A percentile compares a stretch with the other conserved stretches of the same genome.
Evolutionary conservation across 129 eudicot species (phyloP).

Genomic region (Silybum marianum): DNA sequence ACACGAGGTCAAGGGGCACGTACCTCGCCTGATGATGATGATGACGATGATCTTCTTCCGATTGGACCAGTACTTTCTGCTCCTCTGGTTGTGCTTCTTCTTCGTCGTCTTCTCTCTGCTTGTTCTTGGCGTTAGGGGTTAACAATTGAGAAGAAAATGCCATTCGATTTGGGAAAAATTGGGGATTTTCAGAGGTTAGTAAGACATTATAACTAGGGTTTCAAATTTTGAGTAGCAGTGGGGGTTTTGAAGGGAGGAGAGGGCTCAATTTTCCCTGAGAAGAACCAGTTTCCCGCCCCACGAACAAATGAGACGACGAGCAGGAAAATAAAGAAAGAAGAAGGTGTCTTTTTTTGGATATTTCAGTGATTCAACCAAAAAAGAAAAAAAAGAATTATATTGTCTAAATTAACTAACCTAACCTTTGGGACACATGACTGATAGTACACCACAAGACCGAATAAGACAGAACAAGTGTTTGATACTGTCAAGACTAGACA

Average conservation of each 20-base stretch:
- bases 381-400: too few relatives aligned
- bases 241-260: constrained; percentile 32
- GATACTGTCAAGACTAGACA: too few relatives aligned
- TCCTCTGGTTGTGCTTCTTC: constrained; percentile 15
- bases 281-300: constrained; percentile 48
- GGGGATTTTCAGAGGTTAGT: constrained; percentile 20
- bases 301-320: constrained; percentile 18
- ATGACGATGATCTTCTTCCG: constrained; percentile 23
- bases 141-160: constrained; percentile 37
- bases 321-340: background rate
- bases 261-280: constrained; percentile 24
- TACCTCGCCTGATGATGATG: constrained; percentile 41
- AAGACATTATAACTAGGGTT: constrained; percentile 35
- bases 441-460: too few relatives aligned
- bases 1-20: constrained; percentile 66
- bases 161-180: constrained; percentile 26
- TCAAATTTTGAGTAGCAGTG: constrained; percentile 20
- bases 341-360: background rate
- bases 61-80: constrained; percentile 4
- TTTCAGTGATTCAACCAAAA: background rate
- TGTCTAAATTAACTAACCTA: too few relatives aligned
- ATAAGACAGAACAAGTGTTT: too few relatives aligned
- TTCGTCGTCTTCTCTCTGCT: constrained; percentile 14
- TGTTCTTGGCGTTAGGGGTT: constrained; percentile 21
- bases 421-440: too few relatives aligned